Evolutionary conservation across 2,329 filamentous ascomycete species (phyloP).

Genomic region (Colletotrichum higginsianum): DNA sequence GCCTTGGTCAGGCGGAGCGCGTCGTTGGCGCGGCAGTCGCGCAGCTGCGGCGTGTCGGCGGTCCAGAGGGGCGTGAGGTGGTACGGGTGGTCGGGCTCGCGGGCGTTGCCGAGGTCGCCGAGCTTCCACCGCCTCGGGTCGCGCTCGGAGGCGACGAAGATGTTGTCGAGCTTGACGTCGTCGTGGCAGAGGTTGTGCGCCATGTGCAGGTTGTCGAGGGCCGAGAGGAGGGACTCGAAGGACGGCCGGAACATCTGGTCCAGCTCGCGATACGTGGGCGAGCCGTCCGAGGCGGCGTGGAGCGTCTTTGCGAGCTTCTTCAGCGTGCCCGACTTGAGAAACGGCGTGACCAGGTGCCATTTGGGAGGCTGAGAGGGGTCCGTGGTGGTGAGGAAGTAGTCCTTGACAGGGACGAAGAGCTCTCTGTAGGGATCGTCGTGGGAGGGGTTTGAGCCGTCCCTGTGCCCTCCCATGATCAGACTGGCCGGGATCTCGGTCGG

Average conservation of each 20-base stretch:
- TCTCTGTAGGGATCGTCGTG: constrained; percentile 22
- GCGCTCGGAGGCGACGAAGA: constrained; percentile 46
- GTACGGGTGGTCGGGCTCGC: constrained; percentile 49
- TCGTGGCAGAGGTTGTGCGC: constrained; percentile 50
- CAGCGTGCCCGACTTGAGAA: constrained; percentile 47
- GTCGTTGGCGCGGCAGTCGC: constrained; percentile 53
- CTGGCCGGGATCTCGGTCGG: constrained; percentile 52
- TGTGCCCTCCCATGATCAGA: constrained; percentile 48
- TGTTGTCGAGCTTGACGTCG: constrained; percentile 52
- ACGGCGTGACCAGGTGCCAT: constrained; percentile 51
- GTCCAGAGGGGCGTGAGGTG: constrained; percentile 51
- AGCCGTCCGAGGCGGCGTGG: constrained; percentile 26
- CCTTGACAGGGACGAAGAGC: constrained; percentile 49
- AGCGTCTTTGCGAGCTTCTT: constrained; percentile 47
- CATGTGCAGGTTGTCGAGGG: constrained; percentile 48
- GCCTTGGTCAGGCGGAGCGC: constrained; percentile 50
- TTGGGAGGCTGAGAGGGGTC: constrained; percentile 18
- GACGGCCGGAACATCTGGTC: constrained; percentile 50
- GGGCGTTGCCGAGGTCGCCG: constrained; percentile 52
- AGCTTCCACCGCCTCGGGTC: constrained; percentile 49
- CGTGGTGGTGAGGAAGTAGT: constrained; percentile 49
- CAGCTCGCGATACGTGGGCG: constrained; percentile 46
- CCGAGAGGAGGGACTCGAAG: constrained; percentile 48
- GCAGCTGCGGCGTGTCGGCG: constrained; percentile 47
- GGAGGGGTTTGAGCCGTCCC: constrained; percentile 8